Base-by-base conservation (phyloP, 345 rosid species). In the Garcia nutans region DNA sequence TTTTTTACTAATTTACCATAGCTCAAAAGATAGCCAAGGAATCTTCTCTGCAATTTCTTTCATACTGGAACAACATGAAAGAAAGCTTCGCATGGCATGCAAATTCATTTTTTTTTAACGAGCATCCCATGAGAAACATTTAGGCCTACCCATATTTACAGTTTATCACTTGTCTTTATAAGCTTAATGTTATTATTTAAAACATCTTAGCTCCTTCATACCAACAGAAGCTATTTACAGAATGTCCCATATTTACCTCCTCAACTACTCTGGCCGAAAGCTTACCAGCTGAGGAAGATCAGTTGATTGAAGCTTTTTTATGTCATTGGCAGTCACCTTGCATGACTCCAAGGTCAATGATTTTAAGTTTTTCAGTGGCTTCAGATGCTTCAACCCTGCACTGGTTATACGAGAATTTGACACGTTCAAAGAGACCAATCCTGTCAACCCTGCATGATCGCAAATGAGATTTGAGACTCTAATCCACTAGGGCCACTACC, bases 391-490 rank as follows among this genome's bases (percentile, higher is more conserved):
- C 72, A 95, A 79, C 58, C 99, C 99, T 3, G 88, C 79, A 70
- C 81, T 80, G 6, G 97, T 88, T 85, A 93, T 88, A 20, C 88
- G 89, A 47, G 99, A 95, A 85, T 88, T 89, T 37, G 97, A 91
- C 26, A 95, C 85, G 65, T 90, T 95, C 76, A 95, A 79, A 6
- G 96, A 87, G 22, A 93, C 91, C 80, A 93, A 79, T 10, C 88
- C 91, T 0, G 92, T 88, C 86, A 95, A 80, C 49, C 99, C 99
- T 91, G 89, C 82, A 76, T 26, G 8, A 59, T 12, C 31, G 23
- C 3, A 22, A 31, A 59, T 7, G 31, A 0, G 24, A 15, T 16
- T 8, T 59, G 7, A 59, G 31, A 26, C 23, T 3, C 31, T 10
- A 59, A 44, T 67, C 42, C 59, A 28, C n/a, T n/a, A n/a, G n/a